These are phyloP conservation scores for Cymbopogon citratus DNA, from an alignment of 176 grass and related monocot species.

Conservation along the genomic window DNA sequence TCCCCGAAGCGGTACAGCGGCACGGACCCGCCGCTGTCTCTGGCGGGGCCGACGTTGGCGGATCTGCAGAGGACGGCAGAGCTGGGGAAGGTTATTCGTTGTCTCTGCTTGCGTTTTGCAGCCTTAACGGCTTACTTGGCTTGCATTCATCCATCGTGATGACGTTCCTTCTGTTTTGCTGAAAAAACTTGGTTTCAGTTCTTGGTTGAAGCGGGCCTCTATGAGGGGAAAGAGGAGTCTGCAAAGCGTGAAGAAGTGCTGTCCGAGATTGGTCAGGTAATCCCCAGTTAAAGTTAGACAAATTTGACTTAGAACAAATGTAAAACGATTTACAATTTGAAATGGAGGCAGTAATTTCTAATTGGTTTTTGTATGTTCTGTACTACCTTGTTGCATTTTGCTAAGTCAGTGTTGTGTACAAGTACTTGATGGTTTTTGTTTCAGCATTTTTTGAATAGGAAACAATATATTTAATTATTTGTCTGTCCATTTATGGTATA, in stretches of 20 bases:
- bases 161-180: neutral
- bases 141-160: neutral
- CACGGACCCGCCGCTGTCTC: conserved; percentile 61
- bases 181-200: conserved; percentile 34
- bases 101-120: neutral
- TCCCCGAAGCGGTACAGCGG: conserved; percentile 49
- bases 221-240: conserved; percentile 67
- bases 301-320: neutral
- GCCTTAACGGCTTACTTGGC: neutral
- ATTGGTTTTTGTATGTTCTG: neutral
- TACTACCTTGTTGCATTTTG: neutral
- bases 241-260: conserved; percentile 71
- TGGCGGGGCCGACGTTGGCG: conserved; percentile 48
- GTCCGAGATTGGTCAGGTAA: conserved; percentile 64
- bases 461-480: neutral
- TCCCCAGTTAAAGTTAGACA: neutral
- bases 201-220: conserved; percentile 65
- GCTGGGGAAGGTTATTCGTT: conserved; percentile 53
- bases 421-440: neutral
- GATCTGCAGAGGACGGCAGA: conserved; percentile 68
- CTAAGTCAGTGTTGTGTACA: neutral
- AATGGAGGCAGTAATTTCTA: neutral
- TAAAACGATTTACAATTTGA: neutral
- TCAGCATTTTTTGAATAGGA: neutral
- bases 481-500: neutral